Percentiles rank a stretch among this genome's conserved stretches.
phyloP scores from a whole-genome alignment of 495 filamentous ascomycete species.

The Aspergillus heteromorphus region DNA sequence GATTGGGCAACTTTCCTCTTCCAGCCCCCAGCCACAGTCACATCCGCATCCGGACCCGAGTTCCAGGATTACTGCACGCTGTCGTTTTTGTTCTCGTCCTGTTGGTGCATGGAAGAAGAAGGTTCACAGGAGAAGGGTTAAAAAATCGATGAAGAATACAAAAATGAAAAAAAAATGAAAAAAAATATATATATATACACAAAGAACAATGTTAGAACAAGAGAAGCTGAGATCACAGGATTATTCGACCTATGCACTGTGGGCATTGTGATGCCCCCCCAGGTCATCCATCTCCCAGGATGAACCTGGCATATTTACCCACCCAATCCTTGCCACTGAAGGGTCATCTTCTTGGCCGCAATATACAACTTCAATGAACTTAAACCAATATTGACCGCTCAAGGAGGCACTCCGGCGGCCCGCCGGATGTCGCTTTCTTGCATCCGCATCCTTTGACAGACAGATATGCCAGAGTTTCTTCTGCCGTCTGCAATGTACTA shows the following conservation, averaged over 20 bases:
- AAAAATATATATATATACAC: no score
- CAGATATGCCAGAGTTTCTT: slow-evolving; percentile 6
- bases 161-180: not conserved
- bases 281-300: not conserved
- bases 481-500: not conserved
- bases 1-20: not conserved
- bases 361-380: not conserved
- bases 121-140: no score
- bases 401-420: slow-evolving; percentile 6
- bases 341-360: not conserved
- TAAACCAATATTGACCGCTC: not conserved
- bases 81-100: not conserved
- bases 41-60: not conserved
- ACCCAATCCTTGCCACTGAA: not conserved
- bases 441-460: slow-evolving; percentile 15
- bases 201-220: no score
- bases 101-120: not conserved
- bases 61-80: not conserved
- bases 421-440: slow-evolving; percentile 16
- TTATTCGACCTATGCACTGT: no score
- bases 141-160: not conserved
- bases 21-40: not conserved
- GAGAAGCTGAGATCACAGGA: no score
- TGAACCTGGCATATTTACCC: not conserved
- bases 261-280: no score